Evolutionary conservation across 257 asterid genomes (phyloP), one percentile per base, ranked within the genome.

Genomic region (Solanum sparsipilum): DNA sequence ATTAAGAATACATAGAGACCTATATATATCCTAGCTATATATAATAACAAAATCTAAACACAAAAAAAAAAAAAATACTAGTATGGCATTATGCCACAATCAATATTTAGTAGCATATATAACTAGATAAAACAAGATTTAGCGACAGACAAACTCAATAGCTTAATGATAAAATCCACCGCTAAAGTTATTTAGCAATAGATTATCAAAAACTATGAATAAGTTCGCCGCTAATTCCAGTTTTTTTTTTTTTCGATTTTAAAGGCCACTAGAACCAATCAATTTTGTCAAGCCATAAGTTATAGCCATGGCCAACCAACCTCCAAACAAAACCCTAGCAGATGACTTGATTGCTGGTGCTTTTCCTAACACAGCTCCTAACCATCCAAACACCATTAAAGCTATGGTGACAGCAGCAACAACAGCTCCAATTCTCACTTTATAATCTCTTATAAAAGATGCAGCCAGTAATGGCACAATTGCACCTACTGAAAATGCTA

Each of bases 291-390:
- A 93, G 16, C 98, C 98, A 86, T 90, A 95, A 1, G 98, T 95
- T 11, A 95, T 84, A 11, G 94, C 95, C 98, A 96, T 96, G 46
- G 98, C 98, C 68, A 94, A 71, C 98, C 98, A 96, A 86, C 98
- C 98, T 36, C 98, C 98, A 58, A 94, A 18, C 87, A 96, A 87
- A 76, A 96, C 98, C 90, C 98, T 94, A 5, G 85, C 88, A 2
- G 93, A 89, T 20, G 98, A 93, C 87, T 90, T 88, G 31, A 88
- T 89, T 86, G 82, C 93, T 44, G 98, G 94, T 41, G 96, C 94
- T 83, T 91, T 82, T 38, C 98, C 98, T 16, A 96, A 44, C 52
- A 84, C 88, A 82, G 98, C 96, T 81, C 98, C 98, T 73, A 94
- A 44, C 92, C 94, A 92, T 76, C 98, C 98, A 83, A 94, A 96